phyloP scores from a whole-genome alignment of 2,329 filamentous ascomycete species.

The Exophiala alcalophila region DNA sequence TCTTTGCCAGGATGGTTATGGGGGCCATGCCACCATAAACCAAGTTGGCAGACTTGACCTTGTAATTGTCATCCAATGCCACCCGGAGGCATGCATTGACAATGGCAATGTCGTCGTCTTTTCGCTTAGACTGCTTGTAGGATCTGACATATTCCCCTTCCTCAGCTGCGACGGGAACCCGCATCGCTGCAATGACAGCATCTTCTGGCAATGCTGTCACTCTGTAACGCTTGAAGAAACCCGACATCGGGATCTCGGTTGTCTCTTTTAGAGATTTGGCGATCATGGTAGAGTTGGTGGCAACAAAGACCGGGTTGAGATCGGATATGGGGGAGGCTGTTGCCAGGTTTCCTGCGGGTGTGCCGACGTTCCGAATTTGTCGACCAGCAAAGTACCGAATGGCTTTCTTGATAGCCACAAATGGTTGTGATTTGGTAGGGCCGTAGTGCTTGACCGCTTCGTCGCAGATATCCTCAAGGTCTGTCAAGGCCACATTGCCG shows the following conservation, averaged over 20 bases:
- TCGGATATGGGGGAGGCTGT: constrained; percentile 97
- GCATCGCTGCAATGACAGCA: constrained; percentile 79
- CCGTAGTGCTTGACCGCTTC: constrained; percentile 80
- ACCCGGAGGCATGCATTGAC: constrained; percentile 84
- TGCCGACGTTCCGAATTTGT: constrained; percentile 97
- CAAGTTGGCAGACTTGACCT: constrained; percentile 71
- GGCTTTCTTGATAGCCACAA: constrained; percentile 88
- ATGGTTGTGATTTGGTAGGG: constrained; percentile 66
- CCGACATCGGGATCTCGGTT: constrained; percentile 82
- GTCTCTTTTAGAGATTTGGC: constrained; percentile 72
- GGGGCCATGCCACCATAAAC: constrained; percentile 96
- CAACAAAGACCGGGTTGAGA: constrained; percentile 89
- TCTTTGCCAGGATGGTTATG: constrained; percentile 81
- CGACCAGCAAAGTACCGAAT: constrained; percentile 91
- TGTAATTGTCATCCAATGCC: constrained; percentile 63
- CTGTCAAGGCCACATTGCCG: constrained; percentile 87
- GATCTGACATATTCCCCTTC: constrained; percentile 81
- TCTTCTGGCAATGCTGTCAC: constrained; percentile 76
- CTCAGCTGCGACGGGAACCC: constrained; percentile 72
- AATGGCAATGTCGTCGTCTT: constrained; percentile 98
- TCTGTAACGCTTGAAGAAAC: constrained; percentile 91
- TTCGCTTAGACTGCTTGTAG: constrained; percentile 95
- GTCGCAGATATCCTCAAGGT: constrained; percentile 80
- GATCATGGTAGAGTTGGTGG: constrained; percentile 75
- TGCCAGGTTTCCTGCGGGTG: constrained; percentile 87